Evolutionary conservation across 2,329 filamentous ascomycete genomes (phyloP).

Genomic region (Microcyclospora tardicrescens): DNA sequence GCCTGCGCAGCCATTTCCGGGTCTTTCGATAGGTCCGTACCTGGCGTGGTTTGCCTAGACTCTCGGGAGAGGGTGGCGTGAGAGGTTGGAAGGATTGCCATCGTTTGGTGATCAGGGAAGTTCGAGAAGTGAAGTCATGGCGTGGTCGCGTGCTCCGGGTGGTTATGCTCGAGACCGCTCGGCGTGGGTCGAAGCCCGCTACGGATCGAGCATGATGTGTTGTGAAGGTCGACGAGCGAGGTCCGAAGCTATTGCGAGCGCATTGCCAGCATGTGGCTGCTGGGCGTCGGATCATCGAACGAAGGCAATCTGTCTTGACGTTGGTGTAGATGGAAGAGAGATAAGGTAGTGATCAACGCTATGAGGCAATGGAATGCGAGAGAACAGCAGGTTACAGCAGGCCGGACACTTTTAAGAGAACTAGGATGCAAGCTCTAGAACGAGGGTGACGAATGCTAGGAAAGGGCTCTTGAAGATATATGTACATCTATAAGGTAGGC

Average conservation of each 20-base stretch:
- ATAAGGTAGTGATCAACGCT: too few relatives aligned
- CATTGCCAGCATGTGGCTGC: neutral
- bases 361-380: too few relatives aligned
- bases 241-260: neutral
- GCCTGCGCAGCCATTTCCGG: slow-evolving; percentile 63
- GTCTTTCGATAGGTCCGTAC: slow-evolving; percentile 59
- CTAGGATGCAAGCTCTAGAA: too few relatives aligned
- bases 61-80: slow-evolving; percentile 60
- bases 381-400: too few relatives aligned
- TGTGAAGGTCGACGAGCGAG: neutral
- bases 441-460: too few relatives aligned
- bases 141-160: neutral
- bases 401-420: too few relatives aligned
- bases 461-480: too few relatives aligned
- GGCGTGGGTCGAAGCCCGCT: neutral
- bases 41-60: slow-evolving; percentile 57
- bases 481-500: too few relatives aligned
- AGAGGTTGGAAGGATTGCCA: slow-evolving; percentile 27
- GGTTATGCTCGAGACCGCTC: neutral
- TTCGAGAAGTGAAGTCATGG: neutral
- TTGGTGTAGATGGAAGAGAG: neutral
- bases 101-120: neutral
- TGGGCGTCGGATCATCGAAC: neutral
- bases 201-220: neutral
- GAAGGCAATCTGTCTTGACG: neutral